phyloP scores from a whole-genome alignment of 2,329 filamentous ascomycete genomes.

The Rhinocladiella mackenziei region DNA sequence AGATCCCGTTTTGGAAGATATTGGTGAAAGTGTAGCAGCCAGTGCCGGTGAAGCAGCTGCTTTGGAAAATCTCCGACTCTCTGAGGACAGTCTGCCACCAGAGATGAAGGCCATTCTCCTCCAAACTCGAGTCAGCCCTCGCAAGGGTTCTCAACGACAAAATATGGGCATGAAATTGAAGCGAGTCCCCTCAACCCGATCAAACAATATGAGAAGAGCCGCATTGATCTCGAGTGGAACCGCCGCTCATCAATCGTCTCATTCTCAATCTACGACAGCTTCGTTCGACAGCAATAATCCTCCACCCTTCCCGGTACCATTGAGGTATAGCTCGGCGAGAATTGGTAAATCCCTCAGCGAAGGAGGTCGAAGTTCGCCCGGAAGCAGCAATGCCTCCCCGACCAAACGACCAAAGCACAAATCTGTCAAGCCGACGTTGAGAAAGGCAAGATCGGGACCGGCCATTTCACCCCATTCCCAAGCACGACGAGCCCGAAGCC shows the following conservation, averaged over 20 bases:
- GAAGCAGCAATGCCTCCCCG: constrained; percentile 53
- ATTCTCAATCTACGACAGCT: constrained; percentile 51
- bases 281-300: constrained; percentile 42
- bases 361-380: constrained; percentile 71
- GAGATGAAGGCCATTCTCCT: constrained; percentile 24
- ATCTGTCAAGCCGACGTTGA: constrained; percentile 54
- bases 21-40: constrained; percentile 32
- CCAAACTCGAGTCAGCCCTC: constrained; percentile 18
- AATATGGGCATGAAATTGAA: constrained; percentile 23
- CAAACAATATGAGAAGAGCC: constrained; percentile 67
- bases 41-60: constrained; percentile 25
- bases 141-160: constrained; percentile 13
- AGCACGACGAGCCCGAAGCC: constrained; percentile 40
- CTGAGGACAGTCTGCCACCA: constrained; percentile 25
- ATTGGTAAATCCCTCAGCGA: constrained; percentile 67
- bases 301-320: constrained; percentile 90
- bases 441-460: constrained; percentile 76
- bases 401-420: constrained; percentile 45
- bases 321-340: constrained; percentile 78
- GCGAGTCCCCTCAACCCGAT: constrained; percentile 35
- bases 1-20: constrained; percentile 35
- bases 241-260: constrained; percentile 61
- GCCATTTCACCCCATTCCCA: constrained; percentile 37
- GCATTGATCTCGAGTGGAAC: constrained; percentile 78
- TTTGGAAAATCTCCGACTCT: constrained; percentile 25